Percentiles rank a stretch among this genome's conserved stretches.
Conservation (phyloP, 1,284 basidiomycete species). For the Moesziomyces sp. region DNA sequence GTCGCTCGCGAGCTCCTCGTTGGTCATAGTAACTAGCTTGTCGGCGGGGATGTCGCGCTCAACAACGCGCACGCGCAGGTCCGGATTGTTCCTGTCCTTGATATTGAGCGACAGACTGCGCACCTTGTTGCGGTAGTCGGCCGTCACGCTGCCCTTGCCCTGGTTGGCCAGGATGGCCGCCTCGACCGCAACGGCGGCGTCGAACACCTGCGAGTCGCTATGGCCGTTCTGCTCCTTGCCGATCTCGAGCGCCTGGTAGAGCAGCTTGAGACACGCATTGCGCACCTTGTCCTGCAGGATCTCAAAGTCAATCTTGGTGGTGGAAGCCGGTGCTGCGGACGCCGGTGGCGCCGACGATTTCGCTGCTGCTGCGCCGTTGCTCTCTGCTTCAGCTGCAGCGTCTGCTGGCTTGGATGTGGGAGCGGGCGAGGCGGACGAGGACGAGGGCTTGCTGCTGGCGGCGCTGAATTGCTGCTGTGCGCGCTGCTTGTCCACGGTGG, state of each 20-base stretch:
- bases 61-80: slow-evolving; percentile 83
- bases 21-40: slow-evolving; percentile 82
- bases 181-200: slow-evolving; percentile 70
- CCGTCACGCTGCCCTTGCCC: slow-evolving; percentile 52
- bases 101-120: slow-evolving; percentile 90
- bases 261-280: slow-evolving; percentile 87
- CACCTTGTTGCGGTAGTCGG: slow-evolving; percentile 80
- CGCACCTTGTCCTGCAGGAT: slow-evolving; percentile 74
- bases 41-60: slow-evolving; percentile 79
- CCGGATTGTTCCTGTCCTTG: slow-evolving; percentile 94
- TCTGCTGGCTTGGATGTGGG: slow-evolving; percentile 28
- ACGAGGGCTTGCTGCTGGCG: slow-evolving; percentile 30
- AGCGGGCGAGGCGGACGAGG: slow-evolving; percentile 42
- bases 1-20: slow-evolving; percentile 93
- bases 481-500: slow-evolving; percentile 61
- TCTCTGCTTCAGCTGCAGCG: slow-evolving; percentile 14
- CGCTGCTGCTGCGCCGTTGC: slow-evolving; percentile 11
- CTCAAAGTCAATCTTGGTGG: slow-evolving; percentile 60
- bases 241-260: slow-evolving; percentile 84
- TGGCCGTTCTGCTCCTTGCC: slow-evolving; percentile 33
- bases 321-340: slow-evolving; percentile 19
- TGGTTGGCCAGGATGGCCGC: slow-evolving; percentile 63
- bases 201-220: slow-evolving; percentile 66
- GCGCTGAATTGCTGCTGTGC: slow-evolving; percentile 69
- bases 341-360: slow-evolving; percentile 30